These are phyloP conservation scores for Alternaria ventricosa DNA, from an alignment of 2,329 filamentous ascomycete species.

Conservation along the genomic window DNA sequence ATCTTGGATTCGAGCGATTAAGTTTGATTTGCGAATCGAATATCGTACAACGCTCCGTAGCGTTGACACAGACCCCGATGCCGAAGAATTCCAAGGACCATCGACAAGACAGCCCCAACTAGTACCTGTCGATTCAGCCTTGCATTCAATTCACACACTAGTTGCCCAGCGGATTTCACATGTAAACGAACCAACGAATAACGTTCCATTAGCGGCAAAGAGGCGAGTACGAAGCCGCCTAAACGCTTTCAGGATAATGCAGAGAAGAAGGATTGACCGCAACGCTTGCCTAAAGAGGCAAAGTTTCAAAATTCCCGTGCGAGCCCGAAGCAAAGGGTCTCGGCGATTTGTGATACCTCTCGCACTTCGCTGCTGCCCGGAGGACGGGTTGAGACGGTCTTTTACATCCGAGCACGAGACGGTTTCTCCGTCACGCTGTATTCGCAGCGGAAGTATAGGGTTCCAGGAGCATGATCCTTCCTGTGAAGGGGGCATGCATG, in stretches of 20 bases:
- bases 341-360: constrained; percentile 6
- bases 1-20: constrained; percentile 3
- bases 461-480: background rate
- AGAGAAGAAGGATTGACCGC: constrained; percentile 10
- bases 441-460: background rate
- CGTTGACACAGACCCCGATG: background rate
- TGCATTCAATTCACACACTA: constrained; percentile 1
- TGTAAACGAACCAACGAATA: constrained; percentile 17
- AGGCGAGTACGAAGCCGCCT: constrained; percentile 10
- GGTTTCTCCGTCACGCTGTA: background rate
- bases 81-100: background rate
- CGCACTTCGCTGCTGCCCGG: background rate
- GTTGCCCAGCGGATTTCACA: background rate
- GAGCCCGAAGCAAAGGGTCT: constrained; percentile 8
- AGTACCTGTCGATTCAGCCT: constrained; percentile 7
- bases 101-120: background rate
- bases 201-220: background rate
- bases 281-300: constrained; percentile 19
- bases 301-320: constrained; percentile 9
- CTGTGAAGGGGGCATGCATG: background rate
- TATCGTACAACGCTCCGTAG: background rate
- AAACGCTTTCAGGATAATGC: constrained; percentile 5
- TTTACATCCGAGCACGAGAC: background rate
- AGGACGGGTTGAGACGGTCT: background rate
- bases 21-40: background rate